These are phyloP conservation scores for Trichocomaceae sp. DNA, from an alignment of 2,329 filamentous ascomycete species.

Conservation along the genomic window DNA sequence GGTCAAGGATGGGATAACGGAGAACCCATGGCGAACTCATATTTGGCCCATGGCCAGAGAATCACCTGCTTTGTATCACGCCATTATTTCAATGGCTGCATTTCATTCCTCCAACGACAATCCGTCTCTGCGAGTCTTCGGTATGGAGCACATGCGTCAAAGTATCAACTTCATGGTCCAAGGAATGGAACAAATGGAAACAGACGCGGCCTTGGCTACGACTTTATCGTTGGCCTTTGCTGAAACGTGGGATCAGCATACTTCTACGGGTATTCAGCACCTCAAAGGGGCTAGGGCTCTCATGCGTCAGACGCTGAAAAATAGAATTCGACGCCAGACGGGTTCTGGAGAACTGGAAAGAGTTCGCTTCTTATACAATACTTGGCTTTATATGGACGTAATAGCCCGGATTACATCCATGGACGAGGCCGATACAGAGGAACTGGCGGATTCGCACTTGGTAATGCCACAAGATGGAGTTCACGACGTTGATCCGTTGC, in stretches of 20 bases:
- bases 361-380: constrained; percentile 62
- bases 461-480: constrained; percentile 40
- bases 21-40: constrained; percentile 65
- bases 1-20: constrained; percentile 60
- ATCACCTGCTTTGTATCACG: constrained; percentile 61
- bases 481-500: constrained; percentile 60
- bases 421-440: constrained; percentile 50
- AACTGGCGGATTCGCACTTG: constrained; percentile 35
- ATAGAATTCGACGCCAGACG: constrained; percentile 30
- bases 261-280: constrained; percentile 62
- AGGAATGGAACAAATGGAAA: constrained; percentile 57
- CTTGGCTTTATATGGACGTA: constrained; percentile 68
- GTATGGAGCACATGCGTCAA: constrained; percentile 62
- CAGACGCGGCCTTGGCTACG: constrained; percentile 62
- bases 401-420: constrained; percentile 61
- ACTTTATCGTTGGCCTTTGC: constrained; percentile 62
- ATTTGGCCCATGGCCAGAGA: constrained; percentile 62
- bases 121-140: constrained; percentile 53
- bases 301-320: constrained; percentile 52
- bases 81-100: constrained; percentile 61
- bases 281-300: constrained; percentile 61
- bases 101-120: constrained; percentile 59
- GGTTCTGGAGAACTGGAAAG: constrained; percentile 47
- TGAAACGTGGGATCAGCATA: constrained; percentile 65
- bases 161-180: constrained; percentile 55